Percentiles rank a stretch among this genome's conserved stretches.
Evolutionary conservation across 2,329 filamentous ascomycete genomes (phyloP).

Genomic region (Cladophialophora exuberans): DNA sequence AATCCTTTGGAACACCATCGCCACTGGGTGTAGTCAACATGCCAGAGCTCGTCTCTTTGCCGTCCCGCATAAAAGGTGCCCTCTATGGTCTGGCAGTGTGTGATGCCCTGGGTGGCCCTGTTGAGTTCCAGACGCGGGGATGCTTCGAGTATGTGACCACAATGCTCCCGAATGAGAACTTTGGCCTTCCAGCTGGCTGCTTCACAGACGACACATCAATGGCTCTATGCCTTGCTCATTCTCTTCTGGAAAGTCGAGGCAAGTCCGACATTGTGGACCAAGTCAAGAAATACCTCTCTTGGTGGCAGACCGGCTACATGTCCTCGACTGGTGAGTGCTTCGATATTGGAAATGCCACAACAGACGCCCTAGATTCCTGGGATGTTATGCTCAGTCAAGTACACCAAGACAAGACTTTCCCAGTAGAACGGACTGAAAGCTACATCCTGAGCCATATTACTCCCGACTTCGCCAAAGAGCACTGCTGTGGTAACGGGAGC

Average conservation of each 20-base stretch:
- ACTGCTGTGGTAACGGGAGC: constrained; percentile 45
- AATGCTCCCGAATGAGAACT: constrained; percentile 40
- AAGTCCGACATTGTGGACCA: constrained; percentile 35
- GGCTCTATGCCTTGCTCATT: constrained; percentile 47
- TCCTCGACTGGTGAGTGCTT: constrained; percentile 42
- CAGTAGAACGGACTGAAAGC: background rate
- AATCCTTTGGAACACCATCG: no score
- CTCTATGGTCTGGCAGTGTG: constrained; percentile 46
- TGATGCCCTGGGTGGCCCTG: constrained; percentile 49
- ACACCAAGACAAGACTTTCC: background rate
- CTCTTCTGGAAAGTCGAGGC: constrained; percentile 40
- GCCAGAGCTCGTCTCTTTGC: constrained; percentile 2
- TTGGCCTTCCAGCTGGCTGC: constrained; percentile 43
- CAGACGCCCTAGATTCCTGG: constrained; percentile 41
- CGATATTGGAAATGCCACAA: constrained; percentile 45
- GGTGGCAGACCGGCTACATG: constrained; percentile 43
- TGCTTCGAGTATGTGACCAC: constrained; percentile 42
- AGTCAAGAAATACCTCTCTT: constrained; percentile 43
- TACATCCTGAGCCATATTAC: constrained; percentile 14
- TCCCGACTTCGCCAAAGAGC: constrained; percentile 20
- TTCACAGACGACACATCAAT: constrained; percentile 51
- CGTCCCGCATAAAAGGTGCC: constrained; percentile 38
- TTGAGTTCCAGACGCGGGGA: constrained; percentile 43
- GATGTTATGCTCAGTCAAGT: constrained; percentile 8
- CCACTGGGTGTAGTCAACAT: background rate